phyloP scores from a whole-genome alignment of 176 grass and related monocot genomes.

The Oryza glumipatula region DNA sequence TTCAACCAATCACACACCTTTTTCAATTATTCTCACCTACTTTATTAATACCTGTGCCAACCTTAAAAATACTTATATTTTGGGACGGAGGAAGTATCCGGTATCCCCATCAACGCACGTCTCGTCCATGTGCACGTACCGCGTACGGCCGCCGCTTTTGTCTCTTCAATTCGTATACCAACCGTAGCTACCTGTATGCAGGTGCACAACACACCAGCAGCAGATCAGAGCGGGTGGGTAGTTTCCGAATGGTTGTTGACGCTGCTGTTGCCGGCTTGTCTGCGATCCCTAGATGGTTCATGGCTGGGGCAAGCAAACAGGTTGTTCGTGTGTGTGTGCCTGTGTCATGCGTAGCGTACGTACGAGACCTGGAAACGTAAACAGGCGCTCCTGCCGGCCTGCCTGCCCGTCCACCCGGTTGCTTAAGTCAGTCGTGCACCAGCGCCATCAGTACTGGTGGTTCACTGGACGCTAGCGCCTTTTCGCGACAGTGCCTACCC shows the following conservation, averaged over 20 bases:
- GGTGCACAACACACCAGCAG: not conserved
- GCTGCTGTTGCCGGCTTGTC: not conserved
- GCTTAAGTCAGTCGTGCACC: not conserved
- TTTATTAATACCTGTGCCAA: no score
- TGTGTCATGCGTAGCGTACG: constrained; percentile 21
- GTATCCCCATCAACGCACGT: constrained; percentile 28
- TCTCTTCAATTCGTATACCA: not conserved
- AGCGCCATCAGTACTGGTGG: not conserved
- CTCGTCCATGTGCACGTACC: not conserved
- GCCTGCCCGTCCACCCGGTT: not conserved
- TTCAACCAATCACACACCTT: no score
- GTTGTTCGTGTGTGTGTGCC: not conserved
- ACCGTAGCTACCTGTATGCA: not conserved
- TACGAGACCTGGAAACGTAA: constrained; percentile 30
- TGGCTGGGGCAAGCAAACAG: no score
- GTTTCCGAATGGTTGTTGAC: not conserved
- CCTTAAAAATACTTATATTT: no score
- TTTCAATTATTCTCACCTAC: no score
- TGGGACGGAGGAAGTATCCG: no score
- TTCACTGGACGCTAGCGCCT: not conserved
- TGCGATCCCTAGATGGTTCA: not conserved
- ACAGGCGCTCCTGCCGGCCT: not conserved
- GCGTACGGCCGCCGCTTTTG: not conserved
- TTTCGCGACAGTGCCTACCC: not conserved
- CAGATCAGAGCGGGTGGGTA: not conserved